Evolutionary conservation across 106 monocot genomes (phyloP).

Genomic region (Dendrobium nobile): DNA sequence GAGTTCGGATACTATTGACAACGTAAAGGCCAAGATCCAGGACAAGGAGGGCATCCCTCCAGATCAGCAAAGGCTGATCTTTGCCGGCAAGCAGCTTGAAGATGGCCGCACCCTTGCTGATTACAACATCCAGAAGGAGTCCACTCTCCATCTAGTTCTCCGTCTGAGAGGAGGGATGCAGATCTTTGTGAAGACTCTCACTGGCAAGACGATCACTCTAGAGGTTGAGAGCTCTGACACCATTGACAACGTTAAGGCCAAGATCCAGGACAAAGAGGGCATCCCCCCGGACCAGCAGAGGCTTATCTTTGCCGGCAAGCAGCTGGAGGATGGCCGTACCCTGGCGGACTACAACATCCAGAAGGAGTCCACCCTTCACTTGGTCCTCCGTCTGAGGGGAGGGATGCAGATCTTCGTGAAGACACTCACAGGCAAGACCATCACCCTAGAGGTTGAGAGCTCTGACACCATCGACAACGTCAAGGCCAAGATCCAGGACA

Average conservation of each 20-base stretch:
- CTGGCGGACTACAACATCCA: slow-evolving; percentile 1
- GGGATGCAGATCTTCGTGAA: slow-evolving; percentile 51
- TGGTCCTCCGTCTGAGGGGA: not conserved
- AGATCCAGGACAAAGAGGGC: no score
- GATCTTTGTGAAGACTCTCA: not conserved
- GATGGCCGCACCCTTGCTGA: slow-evolving; percentile 3
- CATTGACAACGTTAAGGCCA: no score
- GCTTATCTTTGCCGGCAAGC: not conserved
- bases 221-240: slow-evolving; percentile 26
- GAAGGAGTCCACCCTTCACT: not conserved
- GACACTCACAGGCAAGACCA: slow-evolving; percentile 77
- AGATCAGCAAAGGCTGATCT: slow-evolving; percentile 2
- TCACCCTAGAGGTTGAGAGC: slow-evolving; percentile 75
- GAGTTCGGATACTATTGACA: slow-evolving; percentile 3
- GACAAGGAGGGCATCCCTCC: slow-evolving; percentile 3
- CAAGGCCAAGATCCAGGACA: slow-evolving; percentile 86
- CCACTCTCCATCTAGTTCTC: slow-evolving; percentile 21
- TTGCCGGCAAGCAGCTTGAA: slow-evolving; percentile 6
- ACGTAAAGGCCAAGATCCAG: slow-evolving; percentile 7
- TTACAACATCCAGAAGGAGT: slow-evolving; percentile 15
- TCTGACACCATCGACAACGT: slow-evolving; percentile 86
- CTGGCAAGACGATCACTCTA: not conserved
- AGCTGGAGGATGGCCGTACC: not conserved
- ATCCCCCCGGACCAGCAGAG: no score
- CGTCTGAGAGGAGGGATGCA: slow-evolving; percentile 24